phyloP scores from a whole-genome alignment of 495 filamentous ascomycete genomes.

The Trichoderma virens region DNA sequence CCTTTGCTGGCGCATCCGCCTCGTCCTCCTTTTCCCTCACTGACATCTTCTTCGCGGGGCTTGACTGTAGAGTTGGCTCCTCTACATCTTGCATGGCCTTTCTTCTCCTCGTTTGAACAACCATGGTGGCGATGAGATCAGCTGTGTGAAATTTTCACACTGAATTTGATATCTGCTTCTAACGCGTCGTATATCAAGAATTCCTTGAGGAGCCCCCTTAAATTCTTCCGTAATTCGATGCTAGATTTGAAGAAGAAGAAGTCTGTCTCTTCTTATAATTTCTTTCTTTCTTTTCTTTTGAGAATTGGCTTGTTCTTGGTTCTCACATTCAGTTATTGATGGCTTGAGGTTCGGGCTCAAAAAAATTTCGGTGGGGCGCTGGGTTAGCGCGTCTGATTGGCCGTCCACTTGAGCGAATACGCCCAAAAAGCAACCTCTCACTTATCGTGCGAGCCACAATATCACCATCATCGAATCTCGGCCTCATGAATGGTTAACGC shows the following conservation, averaged over 20 bases:
- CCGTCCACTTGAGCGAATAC: background rate
- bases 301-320: background rate
- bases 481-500: background rate
- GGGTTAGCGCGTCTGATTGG: constrained; percentile 3
- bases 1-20: too few species aligned
- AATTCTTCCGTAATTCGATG: background rate
- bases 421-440: background rate
- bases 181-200: background rate
- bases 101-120: constrained; percentile 4
- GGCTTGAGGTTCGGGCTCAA: background rate
- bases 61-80: background rate
- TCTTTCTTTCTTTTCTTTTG: background rate
- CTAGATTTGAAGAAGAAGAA: background rate
- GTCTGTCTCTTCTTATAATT: background rate
- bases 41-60: constrained; percentile 1
- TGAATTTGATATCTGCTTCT: background rate
- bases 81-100: background rate
- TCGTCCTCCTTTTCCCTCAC: constrained; percentile 6
- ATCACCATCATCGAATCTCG: background rate
- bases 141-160: background rate
- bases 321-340: background rate
- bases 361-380: constrained; percentile 1
- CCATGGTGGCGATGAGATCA: background rate
- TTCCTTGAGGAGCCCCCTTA: background rate
- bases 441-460: background rate